Conservation (phyloP, 345 rosid species). For the Aquilaria malaccensis region DNA sequence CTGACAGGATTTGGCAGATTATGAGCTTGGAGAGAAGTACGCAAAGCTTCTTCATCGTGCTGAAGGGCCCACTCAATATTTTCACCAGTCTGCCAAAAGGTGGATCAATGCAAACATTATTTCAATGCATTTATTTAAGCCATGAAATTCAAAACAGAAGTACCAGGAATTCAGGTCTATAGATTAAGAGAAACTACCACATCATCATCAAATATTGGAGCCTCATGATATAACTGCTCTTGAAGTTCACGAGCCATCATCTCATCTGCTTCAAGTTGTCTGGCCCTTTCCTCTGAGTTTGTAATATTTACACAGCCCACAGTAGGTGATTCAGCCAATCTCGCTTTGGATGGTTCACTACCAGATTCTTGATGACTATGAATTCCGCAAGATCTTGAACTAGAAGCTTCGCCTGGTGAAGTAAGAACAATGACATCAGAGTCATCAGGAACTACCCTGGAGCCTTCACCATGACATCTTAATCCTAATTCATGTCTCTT, state of each 20-base stretch:
- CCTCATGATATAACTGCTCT: conserved; percentile 75
- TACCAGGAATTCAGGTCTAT: conserved; percentile 3
- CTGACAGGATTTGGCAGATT: conserved; percentile 36
- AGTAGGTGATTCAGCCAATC: conserved; percentile 15
- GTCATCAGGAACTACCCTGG: conserved; percentile 31
- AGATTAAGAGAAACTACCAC: conserved; percentile 37
- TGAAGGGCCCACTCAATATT: conserved; percentile 51
- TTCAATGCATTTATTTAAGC: not conserved
- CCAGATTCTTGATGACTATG: conserved; percentile 22
- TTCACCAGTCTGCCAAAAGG: conserved; percentile 50
- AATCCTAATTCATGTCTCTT: conserved; percentile 24
- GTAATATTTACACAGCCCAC: conserved; percentile 22
- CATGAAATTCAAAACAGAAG: conserved; percentile 1
- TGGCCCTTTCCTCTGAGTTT: conserved; percentile 46
- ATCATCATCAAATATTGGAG: conserved; percentile 20
- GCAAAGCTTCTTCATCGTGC: conserved; percentile 45
- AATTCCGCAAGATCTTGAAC: conserved; percentile 44
- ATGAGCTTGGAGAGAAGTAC: conserved; percentile 23
- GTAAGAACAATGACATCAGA: conserved; percentile 40
- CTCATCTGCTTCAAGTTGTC: conserved; percentile 94
- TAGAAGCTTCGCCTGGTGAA: conserved; percentile 52
- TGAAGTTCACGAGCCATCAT: conserved; percentile 81
- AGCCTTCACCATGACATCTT: conserved; percentile 31
- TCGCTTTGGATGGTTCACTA: conserved; percentile 40
- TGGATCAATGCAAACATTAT: conserved; percentile 1